These are phyloP conservation scores for Silene noctiflora DNA, from an alignment of 179 eudicot genomes.

Conservation along the genomic window DNA sequence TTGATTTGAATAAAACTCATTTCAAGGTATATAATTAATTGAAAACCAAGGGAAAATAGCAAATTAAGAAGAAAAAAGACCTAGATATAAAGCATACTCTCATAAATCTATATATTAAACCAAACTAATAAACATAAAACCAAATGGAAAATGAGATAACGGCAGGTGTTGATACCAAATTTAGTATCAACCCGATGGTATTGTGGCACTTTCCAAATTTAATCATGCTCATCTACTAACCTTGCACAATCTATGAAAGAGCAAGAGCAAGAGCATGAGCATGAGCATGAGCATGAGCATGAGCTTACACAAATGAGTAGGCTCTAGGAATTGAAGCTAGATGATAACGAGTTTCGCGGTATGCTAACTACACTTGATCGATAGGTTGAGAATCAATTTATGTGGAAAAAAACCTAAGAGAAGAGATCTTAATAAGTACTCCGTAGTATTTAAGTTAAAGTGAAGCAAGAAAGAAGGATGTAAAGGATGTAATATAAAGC, in stretches of 20 bases:
- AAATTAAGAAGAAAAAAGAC: not conserved
- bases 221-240: not conserved
- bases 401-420: not conserved
- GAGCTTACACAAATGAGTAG: conserved; percentile 5
- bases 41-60: not conserved
- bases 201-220: too few species aligned
- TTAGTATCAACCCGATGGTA: too few species aligned
- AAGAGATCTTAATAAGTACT: not conserved
- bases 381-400: too few species aligned
- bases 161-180: too few species aligned
- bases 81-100: not conserved
- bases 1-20: not conserved
- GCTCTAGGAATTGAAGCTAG: not conserved
- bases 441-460: not conserved
- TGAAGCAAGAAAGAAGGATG: conserved; percentile 3
- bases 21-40: not conserved
- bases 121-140: not conserved
- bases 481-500: conserved; percentile 12
- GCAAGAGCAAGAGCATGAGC: too few species aligned
- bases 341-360: not conserved
- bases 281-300: not conserved
- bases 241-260: not conserved
- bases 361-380: too few species aligned
- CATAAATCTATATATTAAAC: not conserved
- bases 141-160: not conserved